Evolutionary conservation across 2,329 filamentous ascomycete genomes (phyloP).

Genomic region (Polytolypa hystricis): DNA sequence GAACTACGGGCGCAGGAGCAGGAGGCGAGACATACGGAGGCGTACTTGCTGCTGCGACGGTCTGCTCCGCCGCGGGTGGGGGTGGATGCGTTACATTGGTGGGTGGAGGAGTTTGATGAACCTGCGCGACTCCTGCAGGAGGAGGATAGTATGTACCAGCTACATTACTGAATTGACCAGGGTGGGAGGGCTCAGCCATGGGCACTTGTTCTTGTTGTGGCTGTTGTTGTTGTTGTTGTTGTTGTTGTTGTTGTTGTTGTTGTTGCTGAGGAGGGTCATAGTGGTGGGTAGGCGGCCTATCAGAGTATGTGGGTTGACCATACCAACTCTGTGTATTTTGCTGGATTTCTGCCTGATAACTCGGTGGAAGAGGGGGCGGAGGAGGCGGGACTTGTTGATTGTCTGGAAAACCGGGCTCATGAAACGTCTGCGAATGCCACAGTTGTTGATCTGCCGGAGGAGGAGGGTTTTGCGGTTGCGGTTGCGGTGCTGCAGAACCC

Average conservation of each 20-base stretch:
- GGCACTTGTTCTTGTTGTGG: constrained; percentile 6
- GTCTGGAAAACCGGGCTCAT: constrained; percentile 15
- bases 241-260: constrained; percentile 7
- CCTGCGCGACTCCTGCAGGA: background rate
- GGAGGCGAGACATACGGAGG: constrained; percentile 14
- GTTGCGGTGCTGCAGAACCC: constrained; percentile 7
- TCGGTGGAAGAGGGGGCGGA: constrained; percentile 32
- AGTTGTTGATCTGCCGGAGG: constrained; percentile 11
- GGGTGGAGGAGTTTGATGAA: constrained; percentile 7
- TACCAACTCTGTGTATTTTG: constrained; percentile 18
- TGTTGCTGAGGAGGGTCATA: constrained; percentile 20
- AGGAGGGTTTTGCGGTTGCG: constrained; percentile 10
- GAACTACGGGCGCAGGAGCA: constrained; percentile 14
- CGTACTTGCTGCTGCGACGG: constrained; percentile 1
- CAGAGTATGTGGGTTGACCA: constrained; percentile 21
- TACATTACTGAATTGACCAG: background rate
- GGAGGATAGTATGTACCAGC: constrained; percentile 1
- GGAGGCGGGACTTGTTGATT: constrained; percentile 22
- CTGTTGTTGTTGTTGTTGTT: too few species aligned
- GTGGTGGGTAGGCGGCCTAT: constrained; percentile 19
- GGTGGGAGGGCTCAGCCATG: constrained; percentile 3
- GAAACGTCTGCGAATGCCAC: constrained; percentile 15
- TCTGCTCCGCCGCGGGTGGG: constrained; percentile 7
- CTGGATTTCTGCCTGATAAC: constrained; percentile 23
- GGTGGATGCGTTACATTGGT: constrained; percentile 9